Percentiles rank a stretch among this genome's conserved stretches.
Conservation (phyloP, 805 yeast genomes). For the Candida vartiovaarae region DNA sequence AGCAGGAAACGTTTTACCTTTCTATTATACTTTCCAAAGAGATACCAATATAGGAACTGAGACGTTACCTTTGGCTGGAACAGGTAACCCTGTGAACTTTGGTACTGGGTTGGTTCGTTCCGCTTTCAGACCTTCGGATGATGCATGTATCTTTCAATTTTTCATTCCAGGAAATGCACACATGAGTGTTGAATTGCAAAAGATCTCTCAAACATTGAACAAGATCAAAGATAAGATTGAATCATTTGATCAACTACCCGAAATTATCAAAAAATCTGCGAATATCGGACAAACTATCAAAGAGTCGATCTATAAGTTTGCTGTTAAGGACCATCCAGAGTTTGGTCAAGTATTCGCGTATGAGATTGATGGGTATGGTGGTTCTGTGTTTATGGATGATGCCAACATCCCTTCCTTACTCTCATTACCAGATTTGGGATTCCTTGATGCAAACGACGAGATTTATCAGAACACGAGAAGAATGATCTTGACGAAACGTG, state of each 20-base stretch:
- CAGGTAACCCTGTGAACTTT: constrained; percentile 75
- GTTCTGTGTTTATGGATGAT: constrained; percentile 74
- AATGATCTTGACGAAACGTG: constrained; percentile 60
- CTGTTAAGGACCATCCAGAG: constrained; percentile 56
- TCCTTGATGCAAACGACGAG: constrained; percentile 39
- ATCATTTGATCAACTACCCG: constrained; percentile 24
- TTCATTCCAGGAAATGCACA: constrained; percentile 86
- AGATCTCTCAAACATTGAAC: constrained; percentile 25
- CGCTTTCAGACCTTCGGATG: constrained; percentile 86
- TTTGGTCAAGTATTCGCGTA: constrained; percentile 80
- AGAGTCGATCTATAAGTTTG: constrained; percentile 54
- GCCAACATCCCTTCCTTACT: constrained; percentile 82
- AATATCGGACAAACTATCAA: constrained; percentile 36
- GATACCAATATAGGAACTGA: constrained; percentile 73
- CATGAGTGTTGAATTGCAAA: constrained; percentile 54
- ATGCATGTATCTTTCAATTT: constrained; percentile 71
- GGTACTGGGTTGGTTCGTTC: constrained; percentile 70
- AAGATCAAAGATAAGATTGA: constrained; percentile 9
- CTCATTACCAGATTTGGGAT: constrained; percentile 77
- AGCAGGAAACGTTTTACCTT: constrained; percentile 32
- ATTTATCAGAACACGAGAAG: constrained; percentile 72
- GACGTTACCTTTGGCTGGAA: constrained; percentile 70
- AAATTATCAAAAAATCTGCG: constrained; percentile 26
- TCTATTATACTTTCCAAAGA: constrained; percentile 64
- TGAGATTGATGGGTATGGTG: constrained; percentile 85